A percentile compares a stretch with the other conserved stretches of the same genome.
phyloP scores from a whole-genome alignment of 2,329 filamentous ascomycete genomes.

The Ophiostoma ulmi region DNA sequence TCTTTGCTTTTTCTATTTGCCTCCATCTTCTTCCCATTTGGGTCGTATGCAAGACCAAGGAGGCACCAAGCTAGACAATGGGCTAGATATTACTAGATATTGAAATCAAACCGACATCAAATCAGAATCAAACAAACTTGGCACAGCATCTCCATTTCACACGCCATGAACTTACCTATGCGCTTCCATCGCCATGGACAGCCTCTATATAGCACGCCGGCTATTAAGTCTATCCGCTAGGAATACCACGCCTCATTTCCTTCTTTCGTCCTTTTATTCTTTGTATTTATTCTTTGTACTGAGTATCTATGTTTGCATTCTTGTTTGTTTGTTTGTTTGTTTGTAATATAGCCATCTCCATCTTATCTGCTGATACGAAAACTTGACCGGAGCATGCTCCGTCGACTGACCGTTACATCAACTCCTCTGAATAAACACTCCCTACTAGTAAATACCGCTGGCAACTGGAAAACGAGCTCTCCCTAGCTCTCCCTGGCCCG shows the following conservation, averaged over 20 bases:
- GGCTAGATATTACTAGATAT: neutral
- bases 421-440: slow-evolving; percentile 3
- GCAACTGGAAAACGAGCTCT: neutral
- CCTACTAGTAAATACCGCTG: neutral
- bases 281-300: too few relatives aligned
- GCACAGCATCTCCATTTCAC: neutral
- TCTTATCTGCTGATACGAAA: neutral
- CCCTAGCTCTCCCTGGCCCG: neutral
- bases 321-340: too few relatives aligned
- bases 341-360: neutral
- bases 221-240: neutral
- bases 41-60: slow-evolving; percentile 7
- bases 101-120: neutral
- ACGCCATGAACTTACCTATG: neutral
- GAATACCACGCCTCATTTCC: neutral
- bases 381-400: neutral
- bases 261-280: neutral
- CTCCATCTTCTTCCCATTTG: neutral
- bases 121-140: neutral
- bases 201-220: slow-evolving; percentile 1
- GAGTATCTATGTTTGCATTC: too few relatives aligned
- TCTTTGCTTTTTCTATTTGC: neutral
- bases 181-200: slow-evolving; percentile 12
- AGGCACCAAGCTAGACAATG: neutral
- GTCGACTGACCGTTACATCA: slow-evolving; percentile 4